A percentile compares a stretch with the other conserved stretches of the same genome.
Evolutionary conservation across 2,329 filamentous ascomycete genomes (phyloP).

Genomic region (Emmonsiellopsis sp.): DNA sequence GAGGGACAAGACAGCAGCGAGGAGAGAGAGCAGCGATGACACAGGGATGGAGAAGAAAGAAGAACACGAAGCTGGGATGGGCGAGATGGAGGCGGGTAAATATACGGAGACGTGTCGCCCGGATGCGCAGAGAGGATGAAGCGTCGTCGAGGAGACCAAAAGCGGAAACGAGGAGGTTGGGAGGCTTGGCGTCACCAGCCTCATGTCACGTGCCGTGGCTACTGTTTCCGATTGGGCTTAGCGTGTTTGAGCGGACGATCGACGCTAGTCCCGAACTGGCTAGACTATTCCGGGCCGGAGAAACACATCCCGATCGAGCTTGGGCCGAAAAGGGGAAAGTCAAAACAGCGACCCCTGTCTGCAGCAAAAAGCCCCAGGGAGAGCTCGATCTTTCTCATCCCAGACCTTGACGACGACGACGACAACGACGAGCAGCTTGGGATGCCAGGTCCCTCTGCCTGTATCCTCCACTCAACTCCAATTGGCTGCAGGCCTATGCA

Average conservation of each 20-base stretch:
- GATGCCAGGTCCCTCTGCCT: not conserved
- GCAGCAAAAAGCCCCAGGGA: not conserved
- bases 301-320: not conserved
- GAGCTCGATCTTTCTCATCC: no score
- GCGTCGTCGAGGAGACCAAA: not conserved
- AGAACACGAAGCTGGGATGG: not conserved
- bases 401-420: no score
- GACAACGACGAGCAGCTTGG: no score
- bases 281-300: not conserved
- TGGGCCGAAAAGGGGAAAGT: constrained; percentile 1
- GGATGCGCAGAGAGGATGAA: not conserved
- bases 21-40: not conserved
- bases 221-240: not conserved
- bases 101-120: not conserved
- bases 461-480: not conserved
- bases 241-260: not conserved
- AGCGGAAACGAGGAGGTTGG: not conserved
- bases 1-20: not conserved
- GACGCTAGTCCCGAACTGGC: not conserved
- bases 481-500: not conserved
- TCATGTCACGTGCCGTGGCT: not conserved
- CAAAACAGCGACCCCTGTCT: not conserved
- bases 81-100: not conserved
- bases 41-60: not conserved
- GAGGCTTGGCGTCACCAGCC: not conserved